A percentile compares a stretch with the other conserved stretches of the same genome.
Conservation (phyloP, 1,139 yeast species). For the Geotrichum siamense region DNA sequence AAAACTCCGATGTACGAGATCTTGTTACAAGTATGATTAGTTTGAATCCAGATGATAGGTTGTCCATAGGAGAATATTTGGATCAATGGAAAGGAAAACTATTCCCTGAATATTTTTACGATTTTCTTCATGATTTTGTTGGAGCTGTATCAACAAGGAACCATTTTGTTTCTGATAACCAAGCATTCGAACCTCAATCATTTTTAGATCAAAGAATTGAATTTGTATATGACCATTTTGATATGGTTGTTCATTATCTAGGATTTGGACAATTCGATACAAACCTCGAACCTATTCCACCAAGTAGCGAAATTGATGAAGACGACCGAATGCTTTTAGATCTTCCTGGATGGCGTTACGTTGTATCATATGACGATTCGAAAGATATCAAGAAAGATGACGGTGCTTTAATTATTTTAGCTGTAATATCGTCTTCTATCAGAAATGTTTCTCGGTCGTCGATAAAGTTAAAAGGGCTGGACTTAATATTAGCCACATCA, state of each 20-base stretch:
- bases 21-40: conserved; percentile 57
- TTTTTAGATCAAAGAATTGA: conserved; percentile 16
- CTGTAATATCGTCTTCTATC: conserved; percentile 56
- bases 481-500: conserved; percentile 65
- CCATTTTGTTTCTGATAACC: conserved; percentile 6
- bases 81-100: conserved; percentile 41
- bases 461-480: conserved; percentile 65
- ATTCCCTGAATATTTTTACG: conserved; percentile 69
- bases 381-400: conserved; percentile 36
- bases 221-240: conserved; percentile 24
- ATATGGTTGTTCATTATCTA: conserved; percentile 35
- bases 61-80: conserved; percentile 49
- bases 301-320: conserved; percentile 8
- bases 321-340: conserved; percentile 43
- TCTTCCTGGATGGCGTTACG: conserved; percentile 41
- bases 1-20: conserved; percentile 44
- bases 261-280: conserved; percentile 16
- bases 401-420: conserved; percentile 56
- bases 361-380: conserved; percentile 24
- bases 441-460: conserved; percentile 58
- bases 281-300: conserved; percentile 7
- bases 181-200: conserved; percentile 8
- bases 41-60: conserved; percentile 54
- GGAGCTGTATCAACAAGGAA: conserved; percentile 36
- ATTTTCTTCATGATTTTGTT: conserved; percentile 63